Percentiles rank a stretch among this genome's conserved stretches.
Evolutionary conservation across 768 basidiomycete genomes (phyloP).

Genomic region (Leccinum obscurum): DNA sequence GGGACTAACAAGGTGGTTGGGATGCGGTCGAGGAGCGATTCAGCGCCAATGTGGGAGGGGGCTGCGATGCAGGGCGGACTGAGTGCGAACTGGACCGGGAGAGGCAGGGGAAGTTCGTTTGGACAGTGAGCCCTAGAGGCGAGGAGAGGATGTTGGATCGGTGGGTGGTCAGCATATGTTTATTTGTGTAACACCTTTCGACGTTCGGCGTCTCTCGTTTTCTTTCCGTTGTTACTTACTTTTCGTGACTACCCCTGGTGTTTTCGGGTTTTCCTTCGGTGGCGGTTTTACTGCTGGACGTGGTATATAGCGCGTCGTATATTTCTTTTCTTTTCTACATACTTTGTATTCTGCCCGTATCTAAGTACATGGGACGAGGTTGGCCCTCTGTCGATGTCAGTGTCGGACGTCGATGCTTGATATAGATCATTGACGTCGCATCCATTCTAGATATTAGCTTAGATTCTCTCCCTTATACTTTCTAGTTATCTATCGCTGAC

Average conservation of each 20-base stretch:
- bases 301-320: background rate
- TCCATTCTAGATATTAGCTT: background rate
- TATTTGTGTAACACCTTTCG: constrained; percentile 14
- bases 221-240: background rate
- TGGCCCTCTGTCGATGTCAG: background rate
- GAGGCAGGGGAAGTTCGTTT: constrained; percentile 30
- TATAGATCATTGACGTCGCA: background rate
- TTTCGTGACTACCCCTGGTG: background rate
- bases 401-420: background rate
- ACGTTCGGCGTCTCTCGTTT: constrained; percentile 27
- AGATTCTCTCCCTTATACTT: background rate
- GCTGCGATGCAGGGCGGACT: constrained; percentile 21
- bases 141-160: background rate
- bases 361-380: background rate
- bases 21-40: constrained; percentile 27
- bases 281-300: background rate
- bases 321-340: background rate
- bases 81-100: constrained; percentile 30
- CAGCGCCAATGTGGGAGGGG: constrained; percentile 24
- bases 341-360: background rate
- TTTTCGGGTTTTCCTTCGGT: background rate
- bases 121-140: constrained; percentile 21
- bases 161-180: background rate
- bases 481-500: background rate
- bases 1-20: constrained; percentile 20